Base-by-base conservation (phyloP, 768 basidiomycete genomes). In the Hortiboletus campestris region DNA sequence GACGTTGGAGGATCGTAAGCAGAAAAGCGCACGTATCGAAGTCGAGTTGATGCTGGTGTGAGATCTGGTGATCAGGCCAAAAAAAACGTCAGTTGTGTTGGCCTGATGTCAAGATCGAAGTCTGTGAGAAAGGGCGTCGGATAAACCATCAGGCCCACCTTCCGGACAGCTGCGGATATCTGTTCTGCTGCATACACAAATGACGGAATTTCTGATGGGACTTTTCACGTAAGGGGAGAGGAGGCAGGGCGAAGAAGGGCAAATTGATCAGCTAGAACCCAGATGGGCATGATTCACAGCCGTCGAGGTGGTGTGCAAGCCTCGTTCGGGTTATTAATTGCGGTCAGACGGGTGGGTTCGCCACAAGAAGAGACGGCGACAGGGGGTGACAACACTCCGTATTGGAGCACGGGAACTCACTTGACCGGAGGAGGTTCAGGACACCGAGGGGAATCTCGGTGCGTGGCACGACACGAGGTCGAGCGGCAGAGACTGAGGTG, bases 1-100 rank as follows among this genome's bases (percentile, higher is more conserved):
- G 25, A 25, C 7, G 12, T 31, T 55, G 63, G 60, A 62, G 60
- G 61, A 64, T 66, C 63, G 54, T 3, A 52, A 9, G 20, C 22
- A 47, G 63, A 58, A 60, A 49, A 25, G 46, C 0, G 46, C 38
- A 51, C 31, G 41, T 1, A 61, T 52, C 40, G 51, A 62, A 55
- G 49, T 28, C n/a, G 38, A 9, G 40, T 29, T 12, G 14, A 39
- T 14, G 7, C 25, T 13, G 16, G 8, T 49, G 38, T 50, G 19
- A 36, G 49, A 52, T 53, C 49, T 29, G 12, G 41, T 14, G 45
- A 46, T 51, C 29, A 39, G 25, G 25, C 25, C 32, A 10, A 10
- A 45, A 40, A 35, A 49, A 43, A 48, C 22, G 40, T 42, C 34
- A 29, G 29, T 41, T 46, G 28, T 51, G 28, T n/a, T 29, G 25